Evolutionary conservation across 2,329 filamentous ascomycete genomes (phyloP), one percentile per base, ranked within the genome.

Genomic region (Penicillium verrucosum): DNA sequence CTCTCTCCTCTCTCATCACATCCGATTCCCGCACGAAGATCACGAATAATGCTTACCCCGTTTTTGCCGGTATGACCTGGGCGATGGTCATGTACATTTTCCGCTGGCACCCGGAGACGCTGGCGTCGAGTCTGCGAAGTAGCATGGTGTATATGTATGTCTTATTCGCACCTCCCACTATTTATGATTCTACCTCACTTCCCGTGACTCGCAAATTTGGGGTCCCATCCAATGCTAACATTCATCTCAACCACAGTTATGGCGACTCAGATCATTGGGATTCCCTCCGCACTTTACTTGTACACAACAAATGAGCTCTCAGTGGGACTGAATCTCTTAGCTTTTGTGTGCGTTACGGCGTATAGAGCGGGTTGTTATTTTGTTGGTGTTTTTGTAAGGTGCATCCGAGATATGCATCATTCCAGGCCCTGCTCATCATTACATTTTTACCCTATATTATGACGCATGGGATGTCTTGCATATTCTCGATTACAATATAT

Each of bases 131-230:
- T 74, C 77, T 99, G 80, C 84, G 91, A 73, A 92, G 87, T 77
- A 97, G 92, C 79, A 99, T 99, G 94, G 90, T 85, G 67, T 99
- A 99, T 71, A 96, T 99, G 80, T 99, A 93, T 70, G 84, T 81
- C 37, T 42, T 54, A 5, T 51, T 43, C 23, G 36, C n/a, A 21
- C 5, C 5, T 9, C 9, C 9, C 9, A 38, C 14, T 16, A 32
- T 18, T 18, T 9, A 16, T 7, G 5, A 18, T 18, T 9, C 4
- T 16, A 10, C n/a, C n/a, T 21, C 21, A 2, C 23, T 45, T 32
- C 9, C 6, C 1, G 18, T n/a, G 1, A 2, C 16, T 16, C 10
- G 12, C 3, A 25, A 18, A 12, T 18, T 25, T 5, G 16, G 14
- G 6, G 1, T 27, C 7, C 27, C 25, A 41, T 44, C 14, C 21